Conservation (phyloP, 257 asterid genomes). For the Penstemon barbatus region DNA sequence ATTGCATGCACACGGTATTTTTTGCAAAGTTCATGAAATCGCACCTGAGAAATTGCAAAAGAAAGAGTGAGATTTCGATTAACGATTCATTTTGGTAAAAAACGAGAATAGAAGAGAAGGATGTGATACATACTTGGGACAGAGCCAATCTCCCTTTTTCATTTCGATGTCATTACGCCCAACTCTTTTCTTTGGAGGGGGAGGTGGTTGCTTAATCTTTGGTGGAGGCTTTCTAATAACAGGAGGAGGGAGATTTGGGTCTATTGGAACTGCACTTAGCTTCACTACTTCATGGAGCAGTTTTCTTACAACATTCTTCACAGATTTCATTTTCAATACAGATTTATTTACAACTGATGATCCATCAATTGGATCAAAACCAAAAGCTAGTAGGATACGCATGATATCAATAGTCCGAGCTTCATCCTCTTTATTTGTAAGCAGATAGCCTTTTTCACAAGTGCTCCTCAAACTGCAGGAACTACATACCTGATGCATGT, state of each 20-base stretch:
- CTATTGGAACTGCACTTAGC: slow-evolving; percentile 93
- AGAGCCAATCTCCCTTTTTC: slow-evolving; percentile 99
- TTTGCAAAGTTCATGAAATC: slow-evolving; percentile 96
- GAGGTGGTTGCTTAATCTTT: slow-evolving; percentile 93
- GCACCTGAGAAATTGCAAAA: slow-evolving; percentile 56
- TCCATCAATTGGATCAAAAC: slow-evolving; percentile 73
- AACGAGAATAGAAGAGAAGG: slow-evolving; percentile 22
- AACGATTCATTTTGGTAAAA: neutral
- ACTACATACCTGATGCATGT: slow-evolving; percentile 82
- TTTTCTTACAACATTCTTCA: slow-evolving; percentile 74
- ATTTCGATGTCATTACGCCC: slow-evolving; percentile 91
- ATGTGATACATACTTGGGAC: slow-evolving; percentile 67
- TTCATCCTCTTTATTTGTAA: slow-evolving; percentile 95
- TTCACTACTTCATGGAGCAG: slow-evolving; percentile 86
- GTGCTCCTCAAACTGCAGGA: slow-evolving; percentile 88
- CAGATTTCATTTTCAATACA: slow-evolving; percentile 67
- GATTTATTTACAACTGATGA: slow-evolving; percentile 55
- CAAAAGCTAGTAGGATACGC: slow-evolving; percentile 82
- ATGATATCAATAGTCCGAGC: slow-evolving; percentile 83
- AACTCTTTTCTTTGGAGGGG: slow-evolving; percentile 77
- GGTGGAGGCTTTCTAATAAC: slow-evolving; percentile 79
- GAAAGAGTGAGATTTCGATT: neutral
- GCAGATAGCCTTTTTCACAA: slow-evolving; percentile 87
- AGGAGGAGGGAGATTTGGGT: slow-evolving; percentile 94
- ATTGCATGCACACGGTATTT: slow-evolving; percentile 84